Evolutionary conservation across 2,329 filamentous ascomycete genomes (phyloP).

Genomic region (Juglanconis oblonga): DNA sequence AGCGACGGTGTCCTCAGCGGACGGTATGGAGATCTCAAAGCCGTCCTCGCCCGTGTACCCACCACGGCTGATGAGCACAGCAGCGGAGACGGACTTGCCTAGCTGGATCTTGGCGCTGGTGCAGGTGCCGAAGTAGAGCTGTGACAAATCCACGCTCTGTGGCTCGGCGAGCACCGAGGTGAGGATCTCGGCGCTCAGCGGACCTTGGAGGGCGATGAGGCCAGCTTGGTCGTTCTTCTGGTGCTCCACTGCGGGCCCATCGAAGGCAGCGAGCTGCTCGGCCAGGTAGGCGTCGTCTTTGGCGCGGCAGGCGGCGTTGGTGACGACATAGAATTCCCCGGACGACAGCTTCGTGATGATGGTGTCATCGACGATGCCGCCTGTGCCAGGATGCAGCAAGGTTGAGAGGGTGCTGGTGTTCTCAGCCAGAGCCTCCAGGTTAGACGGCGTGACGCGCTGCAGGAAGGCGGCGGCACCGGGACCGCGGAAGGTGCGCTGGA

Average conservation of each 20-base stretch:
- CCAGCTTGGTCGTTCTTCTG: constrained; percentile 67
- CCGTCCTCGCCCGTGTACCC: constrained; percentile 98
- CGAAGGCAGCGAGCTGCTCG: constrained; percentile 59
- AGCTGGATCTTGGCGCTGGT: constrained; percentile 64
- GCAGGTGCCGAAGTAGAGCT: constrained; percentile 79
- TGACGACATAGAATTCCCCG: constrained; percentile 85
- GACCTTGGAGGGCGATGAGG: constrained; percentile 86
- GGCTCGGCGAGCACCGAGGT: constrained; percentile 56
- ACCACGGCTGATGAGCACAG: constrained; percentile 75
- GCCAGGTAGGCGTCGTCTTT: constrained; percentile 81
- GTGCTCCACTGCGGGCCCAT: constrained; percentile 24
- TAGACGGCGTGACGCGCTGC: constrained; percentile 77
- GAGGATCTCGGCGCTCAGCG: constrained; percentile 69
- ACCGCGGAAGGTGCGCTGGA: constrained; percentile 81
- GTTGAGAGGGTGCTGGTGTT: constrained; percentile 81
- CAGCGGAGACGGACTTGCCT: constrained; percentile 43
- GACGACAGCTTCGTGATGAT: constrained; percentile 78
- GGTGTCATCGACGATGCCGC: constrained; percentile 93
- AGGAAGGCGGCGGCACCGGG: constrained; percentile 78
- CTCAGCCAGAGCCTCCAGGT: constrained; percentile 58
- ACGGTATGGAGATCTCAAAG: constrained; percentile 88
- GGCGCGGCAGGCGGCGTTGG: constrained; percentile 86
- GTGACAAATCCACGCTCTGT: constrained; percentile 53
- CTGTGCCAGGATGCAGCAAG: constrained; percentile 73
- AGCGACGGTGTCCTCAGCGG: constrained; percentile 54